Base-by-base conservation (phyloP, 2,329 filamentous ascomycete species). In the Trichoderma lentiforme region DNA sequence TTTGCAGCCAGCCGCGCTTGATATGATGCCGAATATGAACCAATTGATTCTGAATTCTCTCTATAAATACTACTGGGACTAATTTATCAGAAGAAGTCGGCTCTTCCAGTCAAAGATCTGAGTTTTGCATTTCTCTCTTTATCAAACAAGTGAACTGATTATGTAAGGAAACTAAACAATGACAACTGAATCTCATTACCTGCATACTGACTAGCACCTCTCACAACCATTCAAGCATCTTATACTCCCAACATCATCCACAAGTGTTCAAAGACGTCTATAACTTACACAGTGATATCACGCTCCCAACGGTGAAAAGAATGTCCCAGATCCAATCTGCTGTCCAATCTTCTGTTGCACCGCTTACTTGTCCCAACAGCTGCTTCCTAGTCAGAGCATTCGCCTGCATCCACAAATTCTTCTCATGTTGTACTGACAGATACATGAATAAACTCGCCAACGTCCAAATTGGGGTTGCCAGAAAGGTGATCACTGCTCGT, bases 361-460 rank as follows among this genome's bases (percentile, higher is more conserved):
- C 36, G 21, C 63, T 67, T 15, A 74, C 43, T 26, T 74, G 43
- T 32, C 58, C 67, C 21, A 81, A 64, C 73, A 81, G 74, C 36
- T 80, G 76, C n/a, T 61, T 70, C 70, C 77, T 74, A n/a, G 80
- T 80, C 43, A 76, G 36, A 18, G 75, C 74, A 62, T 82, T 82
- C 6, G 76, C 80, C 43, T 72, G 63, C 12, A 77, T 26, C 81
- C 80, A 82, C 12, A 80, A 73, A 3, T 74, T 7, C 64, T 76
- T 74, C 69, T 82, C 78, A 7, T 61, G 51, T 1, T 64, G n/a
- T 11, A 60, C 26, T 12, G 57, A 34, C n/a, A 69, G 7, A 4
- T 43, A 68, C 36, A 67, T 12, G 72, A 58, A 6, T 76, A 74
- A 8, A 76, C n/a, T 58, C 74, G 78, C 3, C 61, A 61, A 18